Evolutionary conservation across 1,284 basidiomycete species (phyloP).

Genomic region (Cryptococcus deneoformans): DNA sequence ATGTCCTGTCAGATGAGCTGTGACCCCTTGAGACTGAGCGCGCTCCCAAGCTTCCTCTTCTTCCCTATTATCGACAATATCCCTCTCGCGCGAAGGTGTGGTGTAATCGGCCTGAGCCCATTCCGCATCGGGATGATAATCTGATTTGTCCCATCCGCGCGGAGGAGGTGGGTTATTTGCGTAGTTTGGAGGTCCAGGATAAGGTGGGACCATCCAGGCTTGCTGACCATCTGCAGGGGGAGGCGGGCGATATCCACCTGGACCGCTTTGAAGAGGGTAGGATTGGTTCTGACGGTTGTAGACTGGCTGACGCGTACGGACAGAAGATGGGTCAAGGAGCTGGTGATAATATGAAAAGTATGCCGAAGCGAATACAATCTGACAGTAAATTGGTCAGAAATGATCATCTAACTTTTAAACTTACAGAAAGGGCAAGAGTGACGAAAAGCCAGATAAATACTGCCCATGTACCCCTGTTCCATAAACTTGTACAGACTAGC

Average conservation of each 20-base stretch:
- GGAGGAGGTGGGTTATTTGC: slow-evolving; percentile 13
- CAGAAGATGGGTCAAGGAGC: slow-evolving; percentile 59
- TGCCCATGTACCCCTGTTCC: slow-evolving; percentile 60
- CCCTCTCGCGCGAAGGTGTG: slow-evolving; percentile 6
- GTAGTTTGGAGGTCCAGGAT: slow-evolving; percentile 37
- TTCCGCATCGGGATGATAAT: slow-evolving; percentile 33
- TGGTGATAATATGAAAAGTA: slow-evolving; percentile 69
- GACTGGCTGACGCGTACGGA: slow-evolving; percentile 35
- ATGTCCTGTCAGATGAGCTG: slow-evolving; percentile 41
- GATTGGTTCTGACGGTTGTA: slow-evolving; percentile 12
- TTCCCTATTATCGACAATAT: slow-evolving; percentile 16
- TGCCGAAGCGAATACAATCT: slow-evolving; percentile 60
- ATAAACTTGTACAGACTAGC: slow-evolving; percentile 56
- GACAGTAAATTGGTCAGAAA: slow-evolving; percentile 14
- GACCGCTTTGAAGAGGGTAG: slow-evolving; percentile 18
- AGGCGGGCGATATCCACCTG: slow-evolving; percentile 20
- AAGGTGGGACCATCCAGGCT: slow-evolving; percentile 46
- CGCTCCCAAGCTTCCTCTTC: slow-evolving; percentile 44
- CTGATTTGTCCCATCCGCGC: slow-evolving; percentile 27
- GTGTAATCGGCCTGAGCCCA: slow-evolving; percentile 31
- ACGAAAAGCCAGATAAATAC: slow-evolving; percentile 61
- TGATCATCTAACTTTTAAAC: slow-evolving; percentile 43
- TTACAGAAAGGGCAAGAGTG: slow-evolving; percentile 47
- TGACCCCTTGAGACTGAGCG: slow-evolving; percentile 30
- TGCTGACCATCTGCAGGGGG: slow-evolving; percentile 17